These are phyloP conservation scores for Calonectria montana DNA, from an alignment of 2,329 filamentous ascomycete species.

Conservation along the genomic window DNA sequence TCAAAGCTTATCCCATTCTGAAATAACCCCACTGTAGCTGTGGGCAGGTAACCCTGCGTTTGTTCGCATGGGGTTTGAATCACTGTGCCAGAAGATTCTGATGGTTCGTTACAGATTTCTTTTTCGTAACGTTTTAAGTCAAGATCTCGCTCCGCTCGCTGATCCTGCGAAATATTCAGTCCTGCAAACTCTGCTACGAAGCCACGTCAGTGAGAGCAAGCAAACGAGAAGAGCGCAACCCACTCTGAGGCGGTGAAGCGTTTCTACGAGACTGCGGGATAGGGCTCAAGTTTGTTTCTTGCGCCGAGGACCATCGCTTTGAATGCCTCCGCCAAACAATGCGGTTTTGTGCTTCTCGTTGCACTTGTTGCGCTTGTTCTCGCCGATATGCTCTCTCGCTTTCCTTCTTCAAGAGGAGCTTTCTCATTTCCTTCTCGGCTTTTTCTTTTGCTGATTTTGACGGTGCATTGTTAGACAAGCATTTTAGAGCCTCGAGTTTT, in stretches of 20 bases:
- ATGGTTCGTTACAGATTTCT: slow-evolving; percentile 1
- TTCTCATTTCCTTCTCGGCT: slow-evolving; percentile 58
- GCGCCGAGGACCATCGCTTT: slow-evolving; percentile 63
- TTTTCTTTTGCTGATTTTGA: slow-evolving; percentile 55
- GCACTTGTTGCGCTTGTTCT: slow-evolving; percentile 52
- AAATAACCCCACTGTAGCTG: slow-evolving; percentile 45
- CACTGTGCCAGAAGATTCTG: slow-evolving; percentile 52
- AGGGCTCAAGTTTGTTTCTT: slow-evolving; percentile 61
- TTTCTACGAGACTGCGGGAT: slow-evolving; percentile 57
- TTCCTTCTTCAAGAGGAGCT: slow-evolving; percentile 44
- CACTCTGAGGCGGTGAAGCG: slow-evolving; percentile 35
- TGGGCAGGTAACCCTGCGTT: slow-evolving; percentile 36
- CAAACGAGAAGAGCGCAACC: slow-evolving; percentile 33
- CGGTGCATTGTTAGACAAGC: slow-evolving; percentile 49
- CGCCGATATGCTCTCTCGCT: slow-evolving; percentile 57
- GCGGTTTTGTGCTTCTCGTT: slow-evolving; percentile 42
- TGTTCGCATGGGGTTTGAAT: slow-evolving; percentile 48
- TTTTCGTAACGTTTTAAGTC: not conserved
- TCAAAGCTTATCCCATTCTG: slow-evolving; percentile 47
- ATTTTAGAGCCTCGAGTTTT: slow-evolving; percentile 47
- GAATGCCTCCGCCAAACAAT: slow-evolving; percentile 59
- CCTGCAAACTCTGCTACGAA: slow-evolving; percentile 26
- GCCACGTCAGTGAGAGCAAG: slow-evolving; percentile 23
- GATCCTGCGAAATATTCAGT: slow-evolving; percentile 4
- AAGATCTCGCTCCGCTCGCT: not conserved